A percentile compares a stretch with the other conserved stretches of the same genome.
phyloP scores from a whole-genome alignment of 2,329 filamentous ascomycete species.

The Aspergillus neoniger region DNA sequence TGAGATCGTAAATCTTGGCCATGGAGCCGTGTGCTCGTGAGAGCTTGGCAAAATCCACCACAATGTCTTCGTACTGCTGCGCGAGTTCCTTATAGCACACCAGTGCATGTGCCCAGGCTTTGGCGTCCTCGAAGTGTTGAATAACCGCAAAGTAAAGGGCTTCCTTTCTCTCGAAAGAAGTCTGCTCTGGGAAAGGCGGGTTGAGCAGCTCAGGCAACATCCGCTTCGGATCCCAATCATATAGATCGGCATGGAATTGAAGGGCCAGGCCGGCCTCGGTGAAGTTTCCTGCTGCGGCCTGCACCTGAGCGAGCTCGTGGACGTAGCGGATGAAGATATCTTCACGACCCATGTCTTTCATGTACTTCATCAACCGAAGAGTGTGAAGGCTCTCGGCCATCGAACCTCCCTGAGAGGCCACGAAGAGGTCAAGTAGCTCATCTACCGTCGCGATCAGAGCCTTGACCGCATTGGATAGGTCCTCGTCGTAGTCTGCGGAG shows the following conservation, averaged over 20 bases:
- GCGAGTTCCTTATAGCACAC: slow-evolving; percentile 88
- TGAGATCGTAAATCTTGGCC: slow-evolving; percentile 85
- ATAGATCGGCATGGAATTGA: slow-evolving; percentile 86
- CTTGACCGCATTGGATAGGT: slow-evolving; percentile 73
- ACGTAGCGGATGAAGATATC: slow-evolving; percentile 97
- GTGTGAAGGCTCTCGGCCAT: slow-evolving; percentile 83
- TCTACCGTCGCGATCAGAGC: slow-evolving; percentile 82
- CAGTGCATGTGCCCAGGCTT: slow-evolving; percentile 87
- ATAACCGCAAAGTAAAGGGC: slow-evolving; percentile 92
- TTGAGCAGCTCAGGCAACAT: slow-evolving; percentile 68
- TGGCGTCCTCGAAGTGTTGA: slow-evolving; percentile 90
- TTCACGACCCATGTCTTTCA: slow-evolving; percentile 94
- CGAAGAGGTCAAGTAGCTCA: slow-evolving; percentile 85
- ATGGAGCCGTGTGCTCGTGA: slow-evolving; percentile 87
- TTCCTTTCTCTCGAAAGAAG: slow-evolving; percentile 90
- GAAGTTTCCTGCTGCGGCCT: slow-evolving; percentile 73
- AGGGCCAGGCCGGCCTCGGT: slow-evolving; percentile 88
- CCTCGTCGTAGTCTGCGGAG: slow-evolving; percentile 68
- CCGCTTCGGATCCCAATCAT: slow-evolving; percentile 80
- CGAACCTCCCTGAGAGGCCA: slow-evolving; percentile 79
- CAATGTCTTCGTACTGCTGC: slow-evolving; percentile 82
- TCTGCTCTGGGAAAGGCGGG: slow-evolving; percentile 78
- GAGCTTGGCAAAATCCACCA: slow-evolving; percentile 89
- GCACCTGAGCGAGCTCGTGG: slow-evolving; percentile 80
- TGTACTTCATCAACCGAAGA: slow-evolving; percentile 88